A percentile compares a stretch with the other conserved stretches of the same genome.
phyloP scores from a whole-genome alignment of 1,139 yeast species.

The Trichomonascaceae sp. region DNA sequence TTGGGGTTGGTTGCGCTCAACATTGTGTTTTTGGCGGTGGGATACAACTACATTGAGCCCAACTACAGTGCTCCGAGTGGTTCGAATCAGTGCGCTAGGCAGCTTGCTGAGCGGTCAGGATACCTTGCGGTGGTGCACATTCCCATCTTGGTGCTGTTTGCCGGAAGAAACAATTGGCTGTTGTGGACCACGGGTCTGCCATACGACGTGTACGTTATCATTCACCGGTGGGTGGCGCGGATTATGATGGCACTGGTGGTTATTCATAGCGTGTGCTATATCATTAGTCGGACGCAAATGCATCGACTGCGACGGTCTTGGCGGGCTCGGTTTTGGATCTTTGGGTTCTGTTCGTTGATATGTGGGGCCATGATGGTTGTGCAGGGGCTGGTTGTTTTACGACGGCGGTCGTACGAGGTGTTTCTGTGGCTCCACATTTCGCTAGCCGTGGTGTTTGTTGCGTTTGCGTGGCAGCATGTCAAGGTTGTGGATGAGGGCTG shows the following conservation, averaged over 20 bases:
- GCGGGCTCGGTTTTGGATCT: slow-evolving; percentile 25
- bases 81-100: slow-evolving; percentile 33
- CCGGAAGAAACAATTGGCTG: slow-evolving; percentile 56
- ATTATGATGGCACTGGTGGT: slow-evolving; percentile 34
- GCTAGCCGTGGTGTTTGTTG: slow-evolving; percentile 42
- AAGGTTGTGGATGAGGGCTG: slow-evolving; percentile 26
- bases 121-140: slow-evolving; percentile 34
- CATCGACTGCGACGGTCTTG: slow-evolving; percentile 7
- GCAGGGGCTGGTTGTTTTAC: slow-evolving; percentile 36
- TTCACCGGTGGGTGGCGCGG: slow-evolving; percentile 60
- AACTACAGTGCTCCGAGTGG: slow-evolving; percentile 25
- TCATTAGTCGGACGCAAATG: slow-evolving; percentile 6
- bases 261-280: slow-evolving; percentile 20
- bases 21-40: slow-evolving; percentile 27
- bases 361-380: slow-evolving; percentile 31
- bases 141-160: slow-evolving; percentile 43
- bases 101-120: slow-evolving; percentile 51
- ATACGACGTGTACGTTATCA: slow-evolving; percentile 42
- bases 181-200: slow-evolving; percentile 57
- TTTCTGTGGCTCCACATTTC: slow-evolving; percentile 48
- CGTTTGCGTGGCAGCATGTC: slow-evolving; percentile 49
- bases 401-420: slow-evolving; percentile 49
- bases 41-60: slow-evolving; percentile 29
- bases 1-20: slow-evolving; percentile 33
- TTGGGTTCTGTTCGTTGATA: slow-evolving; percentile 43